phyloP scores from a whole-genome alignment of 1,284 basidiomycete genomes.

The Ceratobasidium sp. region DNA sequence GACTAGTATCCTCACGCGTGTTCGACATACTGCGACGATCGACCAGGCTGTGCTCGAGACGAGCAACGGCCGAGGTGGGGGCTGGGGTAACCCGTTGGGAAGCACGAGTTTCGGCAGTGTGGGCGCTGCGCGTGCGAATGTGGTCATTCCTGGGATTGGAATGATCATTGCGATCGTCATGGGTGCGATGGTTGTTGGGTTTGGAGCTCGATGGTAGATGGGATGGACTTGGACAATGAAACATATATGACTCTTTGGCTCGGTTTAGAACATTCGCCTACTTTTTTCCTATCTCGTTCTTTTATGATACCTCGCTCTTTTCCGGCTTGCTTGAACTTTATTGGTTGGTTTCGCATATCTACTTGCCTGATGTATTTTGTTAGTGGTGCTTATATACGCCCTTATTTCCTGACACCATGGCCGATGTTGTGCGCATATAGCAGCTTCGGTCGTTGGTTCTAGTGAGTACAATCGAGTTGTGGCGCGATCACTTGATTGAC shows the following conservation, averaged over 20 bases:
- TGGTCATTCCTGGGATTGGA: neutral
- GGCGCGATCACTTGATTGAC: too few relatives aligned
- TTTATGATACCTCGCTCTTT: neutral
- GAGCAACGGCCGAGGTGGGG: constrained; percentile 50
- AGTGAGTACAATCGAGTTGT: too few relatives aligned
- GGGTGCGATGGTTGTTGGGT: neutral
- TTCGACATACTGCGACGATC: constrained; percentile 47
- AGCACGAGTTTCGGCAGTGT: constrained; percentile 36
- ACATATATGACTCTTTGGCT: neutral
- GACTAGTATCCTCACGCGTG: constrained; percentile 63
- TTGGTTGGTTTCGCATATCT: too few relatives aligned
- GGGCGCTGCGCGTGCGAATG: neutral
- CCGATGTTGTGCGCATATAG: neutral
- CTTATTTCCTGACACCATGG: neutral
- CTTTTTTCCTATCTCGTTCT: neutral
- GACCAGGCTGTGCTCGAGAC: constrained; percentile 49
- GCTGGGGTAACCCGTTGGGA: neutral
- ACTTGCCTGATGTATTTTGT: neutral
- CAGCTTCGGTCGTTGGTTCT: neutral
- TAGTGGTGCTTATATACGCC: constrained; percentile 9
- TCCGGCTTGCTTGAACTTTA: too few relatives aligned
- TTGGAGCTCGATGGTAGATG: neutral
- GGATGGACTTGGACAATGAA: constrained; percentile 14
- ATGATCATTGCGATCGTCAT: neutral
- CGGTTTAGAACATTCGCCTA: neutral